Percentiles rank a stretch among this genome's conserved stretches.
Evolutionary conservation across 495 filamentous ascomycete species (phyloP).

Genomic region (Echria macrotheca): DNA sequence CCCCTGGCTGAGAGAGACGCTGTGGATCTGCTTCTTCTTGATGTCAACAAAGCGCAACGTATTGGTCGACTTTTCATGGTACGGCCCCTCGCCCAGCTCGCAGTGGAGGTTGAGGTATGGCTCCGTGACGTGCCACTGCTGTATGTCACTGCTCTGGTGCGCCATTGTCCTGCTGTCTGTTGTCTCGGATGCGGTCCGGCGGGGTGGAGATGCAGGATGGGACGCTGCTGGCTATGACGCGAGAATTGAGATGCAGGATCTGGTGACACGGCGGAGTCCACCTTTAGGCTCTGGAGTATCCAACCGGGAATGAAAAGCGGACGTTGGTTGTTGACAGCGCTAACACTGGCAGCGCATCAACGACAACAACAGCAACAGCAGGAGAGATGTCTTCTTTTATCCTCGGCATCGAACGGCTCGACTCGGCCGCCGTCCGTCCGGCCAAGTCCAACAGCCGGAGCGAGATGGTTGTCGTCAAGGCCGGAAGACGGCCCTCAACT

Average conservation of each 20-base stretch:
- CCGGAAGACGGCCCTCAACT: slow-evolving; percentile 28
- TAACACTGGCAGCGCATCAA: too few species aligned
- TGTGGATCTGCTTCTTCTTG: slow-evolving; percentile 69
- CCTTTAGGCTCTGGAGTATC: too few species aligned
- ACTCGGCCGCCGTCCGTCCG: not conserved
- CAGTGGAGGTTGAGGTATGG: slow-evolving; percentile 73
- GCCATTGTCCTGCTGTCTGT: slow-evolving; percentile 16
- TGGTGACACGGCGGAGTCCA: too few species aligned
- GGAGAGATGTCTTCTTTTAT: too few species aligned
- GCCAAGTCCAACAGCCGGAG: not conserved
- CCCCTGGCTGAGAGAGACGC: slow-evolving; percentile 61
- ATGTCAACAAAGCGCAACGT: slow-evolving; percentile 88
- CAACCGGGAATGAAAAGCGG: too few species aligned
- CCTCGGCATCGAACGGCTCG: too few species aligned
- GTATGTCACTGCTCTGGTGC: slow-evolving; percentile 17
- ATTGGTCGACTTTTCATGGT: slow-evolving; percentile 62
- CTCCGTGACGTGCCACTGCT: slow-evolving; percentile 47
- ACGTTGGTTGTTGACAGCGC: too few species aligned
- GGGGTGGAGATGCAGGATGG: too few species aligned
- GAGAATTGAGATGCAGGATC: too few species aligned
- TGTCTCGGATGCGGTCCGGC: too few species aligned
- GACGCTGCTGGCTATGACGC: too few species aligned
- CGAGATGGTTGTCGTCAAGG: not conserved
- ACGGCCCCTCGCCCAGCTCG: slow-evolving; percentile 77
- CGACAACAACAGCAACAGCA: too few species aligned